A percentile compares a stretch with the other conserved stretches of the same genome.
Conservation (phyloP, 805 yeast species). For the Brettanomyces bruxellensis region DNA sequence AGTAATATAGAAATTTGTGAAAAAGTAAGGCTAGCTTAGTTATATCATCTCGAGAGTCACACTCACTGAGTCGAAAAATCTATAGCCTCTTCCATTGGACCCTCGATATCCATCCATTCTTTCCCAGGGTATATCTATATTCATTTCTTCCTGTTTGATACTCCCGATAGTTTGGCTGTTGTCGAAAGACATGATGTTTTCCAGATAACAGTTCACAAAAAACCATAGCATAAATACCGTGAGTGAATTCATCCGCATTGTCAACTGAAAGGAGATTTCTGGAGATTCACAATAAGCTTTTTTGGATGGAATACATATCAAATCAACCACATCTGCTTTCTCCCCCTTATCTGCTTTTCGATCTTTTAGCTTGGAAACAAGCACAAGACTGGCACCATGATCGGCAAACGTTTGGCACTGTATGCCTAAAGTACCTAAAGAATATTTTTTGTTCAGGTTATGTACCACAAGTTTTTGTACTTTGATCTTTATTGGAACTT, state of each 20-base stretch:
- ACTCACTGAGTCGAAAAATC: not conserved
- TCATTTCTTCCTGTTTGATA: not conserved
- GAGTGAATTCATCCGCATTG: constrained; percentile 5
- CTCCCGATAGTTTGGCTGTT: constrained; percentile 2
- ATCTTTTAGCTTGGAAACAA: not conserved
- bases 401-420: not conserved
- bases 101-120: constrained; percentile 4
- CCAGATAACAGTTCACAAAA: constrained; percentile 11
- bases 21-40: not conserved
- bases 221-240: constrained; percentile 8
- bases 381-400: not conserved
- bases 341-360: not conserved
- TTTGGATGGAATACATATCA: not conserved
- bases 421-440: not conserved
- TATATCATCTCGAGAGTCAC: not conserved
- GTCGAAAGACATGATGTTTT: not conserved
- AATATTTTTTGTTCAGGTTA: not conserved
- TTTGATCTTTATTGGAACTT: constrained; percentile 1
- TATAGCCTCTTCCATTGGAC: not conserved
- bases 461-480: constrained; percentile 5
- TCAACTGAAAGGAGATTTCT: constrained; percentile 8
- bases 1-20: not conserved
- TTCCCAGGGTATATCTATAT: constrained; percentile 1
- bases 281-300: not conserved
- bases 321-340: not conserved